These are phyloP conservation scores for Spinacia oleracea DNA, from an alignment of 179 eudicot species.

Conservation along the genomic window DNA sequence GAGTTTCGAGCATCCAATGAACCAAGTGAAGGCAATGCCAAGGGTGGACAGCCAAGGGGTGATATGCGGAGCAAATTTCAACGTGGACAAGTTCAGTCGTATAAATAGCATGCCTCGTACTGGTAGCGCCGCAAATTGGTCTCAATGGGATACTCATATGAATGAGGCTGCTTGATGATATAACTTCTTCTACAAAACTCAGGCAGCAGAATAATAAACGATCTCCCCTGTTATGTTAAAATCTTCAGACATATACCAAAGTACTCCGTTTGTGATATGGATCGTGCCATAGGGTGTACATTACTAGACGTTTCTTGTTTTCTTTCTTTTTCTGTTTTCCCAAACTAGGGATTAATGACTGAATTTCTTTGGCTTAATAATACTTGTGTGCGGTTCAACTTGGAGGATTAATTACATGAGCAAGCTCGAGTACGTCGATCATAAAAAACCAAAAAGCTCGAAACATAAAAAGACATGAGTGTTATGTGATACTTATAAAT, in stretches of 20 bases:
- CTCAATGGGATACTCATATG: slow-evolving; percentile 50
- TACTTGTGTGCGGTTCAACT: too few species aligned
- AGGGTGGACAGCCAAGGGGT: slow-evolving; percentile 90
- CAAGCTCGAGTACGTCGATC: too few species aligned
- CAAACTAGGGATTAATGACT: not conserved
- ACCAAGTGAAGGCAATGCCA: slow-evolving; percentile 82
- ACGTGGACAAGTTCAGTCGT: slow-evolving; percentile 65
- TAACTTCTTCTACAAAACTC: not conserved
- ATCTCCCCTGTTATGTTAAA: not conserved
- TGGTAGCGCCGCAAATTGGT: slow-evolving; percentile 78
- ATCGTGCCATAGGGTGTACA: not conserved
- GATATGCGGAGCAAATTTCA: slow-evolving; percentile 80
- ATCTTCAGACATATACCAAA: not conserved
- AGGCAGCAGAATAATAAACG: not conserved
- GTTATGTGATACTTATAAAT: too few species aligned
- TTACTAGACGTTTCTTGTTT: not conserved
- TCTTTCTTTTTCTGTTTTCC: not conserved
- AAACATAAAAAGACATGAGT: too few species aligned
- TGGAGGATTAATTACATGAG: too few species aligned
- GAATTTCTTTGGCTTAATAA: too few species aligned
- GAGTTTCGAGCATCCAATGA: slow-evolving; percentile 95
- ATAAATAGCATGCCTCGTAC: slow-evolving; percentile 80
- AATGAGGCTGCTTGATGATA: slow-evolving; percentile 28
- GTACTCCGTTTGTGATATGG: not conserved
- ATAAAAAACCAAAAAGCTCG: too few species aligned